Base-by-base conservation (phyloP, 371 early-diverging fungal genomes). In the Mucor racemosus region DNA sequence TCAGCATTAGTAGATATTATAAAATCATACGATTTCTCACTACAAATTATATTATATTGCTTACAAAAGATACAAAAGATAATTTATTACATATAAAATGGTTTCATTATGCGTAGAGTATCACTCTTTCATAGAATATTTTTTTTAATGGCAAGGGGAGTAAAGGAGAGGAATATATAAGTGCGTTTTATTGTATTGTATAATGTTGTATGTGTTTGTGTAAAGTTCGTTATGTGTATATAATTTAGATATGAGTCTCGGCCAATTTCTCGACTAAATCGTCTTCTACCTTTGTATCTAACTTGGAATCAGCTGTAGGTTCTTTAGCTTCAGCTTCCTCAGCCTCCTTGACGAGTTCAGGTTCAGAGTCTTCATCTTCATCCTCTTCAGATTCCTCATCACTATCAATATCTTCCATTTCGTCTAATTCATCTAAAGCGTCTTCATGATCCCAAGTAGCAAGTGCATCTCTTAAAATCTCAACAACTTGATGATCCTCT, bases 391-490 rank as follows among this genome's bases (percentile, higher is more conserved):
- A 91, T 92, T 44, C 91, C 86, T 56, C 85, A 87, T 41, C 93
- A 33, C 89, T 90, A 19, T 89, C 88, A 9, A 88, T 76, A 50
- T 92, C 92, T 72, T 96, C 98, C 97, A 97, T 97, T 69, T 99
- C 99, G 62, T 95, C 95, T 58, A 97, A 79, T 60, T 94, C 95
- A 44, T 94, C 97, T 54, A 98, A 79, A 55, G 91, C 92, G 67
- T 95, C 94, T 60, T 85, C 90, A 66, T 91, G 76, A 14, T 85
- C 90, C 72, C 89, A 84, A 39, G 74, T 79, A 56, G 86, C 75
- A n/a, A 97, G 76, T 10, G 90, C 89, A n/a, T 84, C 87, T 57
- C 94, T 89, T 39, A 85, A 76, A 26, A 90, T 81, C 15, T 89
- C 88, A 5, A 90, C 86, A 1, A 86, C 91, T 4, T 82, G 84